Conservation (phyloP, 208 protist species). For the Endotrypanum monterogeii region DNA sequence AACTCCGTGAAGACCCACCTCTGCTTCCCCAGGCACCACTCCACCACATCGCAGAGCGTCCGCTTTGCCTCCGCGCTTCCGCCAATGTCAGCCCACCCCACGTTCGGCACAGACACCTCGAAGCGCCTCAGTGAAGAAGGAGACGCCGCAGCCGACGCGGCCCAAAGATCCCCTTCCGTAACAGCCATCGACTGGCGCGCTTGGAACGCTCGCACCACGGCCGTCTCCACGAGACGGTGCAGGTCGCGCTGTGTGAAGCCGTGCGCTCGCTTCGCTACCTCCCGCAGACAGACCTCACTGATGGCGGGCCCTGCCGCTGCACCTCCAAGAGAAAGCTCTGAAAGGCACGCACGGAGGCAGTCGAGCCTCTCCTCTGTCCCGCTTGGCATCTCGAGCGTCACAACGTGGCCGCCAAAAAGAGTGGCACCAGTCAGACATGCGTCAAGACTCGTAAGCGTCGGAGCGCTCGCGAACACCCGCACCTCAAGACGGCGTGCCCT, state of each 20-base stretch:
- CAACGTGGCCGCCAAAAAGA: slow-evolving; percentile 23
- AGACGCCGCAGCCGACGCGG: slow-evolving; percentile 34
- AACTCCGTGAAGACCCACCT: slow-evolving; percentile 91
- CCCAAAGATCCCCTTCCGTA: slow-evolving; percentile 30
- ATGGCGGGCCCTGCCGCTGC: slow-evolving; percentile 4
- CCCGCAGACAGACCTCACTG: slow-evolving; percentile 17
- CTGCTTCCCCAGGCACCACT: slow-evolving; percentile 90
- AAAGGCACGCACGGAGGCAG: slow-evolving; percentile 29
- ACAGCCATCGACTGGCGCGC: slow-evolving; percentile 16
- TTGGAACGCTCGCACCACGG: slow-evolving; percentile 39
- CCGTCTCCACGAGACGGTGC: slow-evolving; percentile 42
- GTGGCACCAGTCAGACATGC: slow-evolving; percentile 25
- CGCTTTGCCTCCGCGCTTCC: slow-evolving; percentile 93
- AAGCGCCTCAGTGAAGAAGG: slow-evolving; percentile 64
- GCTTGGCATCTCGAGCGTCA: slow-evolving; percentile 24
- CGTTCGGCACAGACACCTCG: slow-evolving; percentile 85
- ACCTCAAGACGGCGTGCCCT: slow-evolving; percentile 23
- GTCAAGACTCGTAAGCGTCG: slow-evolving; percentile 34
- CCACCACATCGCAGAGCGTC: slow-evolving; percentile 88
- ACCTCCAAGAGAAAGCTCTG: slow-evolving; percentile 1
- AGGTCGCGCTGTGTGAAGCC: slow-evolving; percentile 73
- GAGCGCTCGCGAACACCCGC: slow-evolving; percentile 36
- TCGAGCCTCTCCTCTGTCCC: slow-evolving; percentile 26
- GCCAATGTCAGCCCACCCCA: slow-evolving; percentile 95
- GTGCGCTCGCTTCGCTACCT: slow-evolving; percentile 43